A percentile compares a stretch with the other conserved stretches of the same genome.
Evolutionary conservation across 441 rosid species (phyloP).

Genomic region (Syzygium syzygioides): DNA sequence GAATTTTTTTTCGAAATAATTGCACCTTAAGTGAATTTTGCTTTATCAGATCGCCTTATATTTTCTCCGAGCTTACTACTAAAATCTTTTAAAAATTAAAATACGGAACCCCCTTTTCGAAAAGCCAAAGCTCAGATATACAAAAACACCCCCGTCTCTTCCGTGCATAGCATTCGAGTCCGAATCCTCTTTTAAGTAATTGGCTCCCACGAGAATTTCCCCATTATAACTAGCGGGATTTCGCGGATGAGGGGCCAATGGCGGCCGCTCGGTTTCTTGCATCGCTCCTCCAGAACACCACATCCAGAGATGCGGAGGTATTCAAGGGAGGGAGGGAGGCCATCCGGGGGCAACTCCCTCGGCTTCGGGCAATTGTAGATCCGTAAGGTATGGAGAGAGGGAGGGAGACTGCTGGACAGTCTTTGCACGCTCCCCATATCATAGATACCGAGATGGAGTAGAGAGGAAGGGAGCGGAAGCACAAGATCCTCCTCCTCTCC

Average conservation of each 20-base stretch:
- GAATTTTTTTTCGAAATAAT: not conserved
- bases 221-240: fast-evolving
- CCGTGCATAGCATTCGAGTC: too few species aligned
- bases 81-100: too few species aligned
- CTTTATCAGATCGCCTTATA: too few species aligned
- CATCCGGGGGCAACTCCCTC: not conserved
- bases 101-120: too few species aligned
- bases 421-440: not conserved
- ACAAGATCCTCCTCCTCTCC: not conserved
- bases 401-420: not conserved
- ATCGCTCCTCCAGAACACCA: not conserved
- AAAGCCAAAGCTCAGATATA: too few species aligned
- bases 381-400: fast-evolving
- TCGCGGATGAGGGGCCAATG: not conserved
- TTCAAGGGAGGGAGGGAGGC: not conserved
- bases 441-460: fast-evolving
- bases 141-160: too few species aligned
- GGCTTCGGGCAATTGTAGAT: fast-evolving
- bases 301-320: fast-evolving
- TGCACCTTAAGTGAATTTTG: not conserved
- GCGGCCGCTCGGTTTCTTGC: not conserved
- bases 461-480: not conserved
- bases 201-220: too few species aligned
- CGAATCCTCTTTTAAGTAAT: too few species aligned
- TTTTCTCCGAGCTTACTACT: too few species aligned